These are phyloP conservation scores for Lizonia empirigonia DNA, from an alignment of 2,329 filamentous ascomycete genomes.

Conservation along the genomic window DNA sequence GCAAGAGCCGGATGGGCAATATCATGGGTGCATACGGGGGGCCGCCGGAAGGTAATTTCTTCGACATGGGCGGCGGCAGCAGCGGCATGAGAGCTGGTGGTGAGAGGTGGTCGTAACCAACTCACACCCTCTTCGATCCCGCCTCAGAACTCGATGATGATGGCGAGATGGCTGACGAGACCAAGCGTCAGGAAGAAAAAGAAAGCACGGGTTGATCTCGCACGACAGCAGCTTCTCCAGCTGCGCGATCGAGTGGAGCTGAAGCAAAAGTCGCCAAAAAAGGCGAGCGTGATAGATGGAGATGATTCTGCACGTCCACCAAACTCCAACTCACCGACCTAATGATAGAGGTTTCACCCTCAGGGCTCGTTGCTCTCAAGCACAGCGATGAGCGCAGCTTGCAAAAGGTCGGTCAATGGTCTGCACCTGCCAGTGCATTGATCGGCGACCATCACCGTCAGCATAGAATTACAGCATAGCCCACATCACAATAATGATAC, in stretches of 20 bases:
- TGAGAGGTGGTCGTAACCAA: conserved; percentile 29
- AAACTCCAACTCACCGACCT: neutral
- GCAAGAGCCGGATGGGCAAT: conserved; percentile 35
- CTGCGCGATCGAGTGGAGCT: neutral
- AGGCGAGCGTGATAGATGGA: neutral
- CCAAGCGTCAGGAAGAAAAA: neutral
- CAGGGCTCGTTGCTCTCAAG: neutral
- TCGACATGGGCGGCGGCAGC: conserved; percentile 27
- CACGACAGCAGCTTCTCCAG: neutral
- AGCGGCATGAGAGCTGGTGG: conserved; percentile 20
- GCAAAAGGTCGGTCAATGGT: neutral
- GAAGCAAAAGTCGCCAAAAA: neutral
- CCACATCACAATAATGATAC: conserved; percentile 11
- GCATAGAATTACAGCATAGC: conserved; percentile 6
- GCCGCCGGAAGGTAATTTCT: conserved; percentile 26
- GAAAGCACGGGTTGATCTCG: neutral
- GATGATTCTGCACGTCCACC: neutral
- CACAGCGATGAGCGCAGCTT: no score
- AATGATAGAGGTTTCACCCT: no score
- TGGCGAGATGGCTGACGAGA: neutral
- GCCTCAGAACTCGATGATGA: no score
- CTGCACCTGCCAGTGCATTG: neutral
- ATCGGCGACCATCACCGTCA: neutral
- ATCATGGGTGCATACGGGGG: conserved; percentile 22
- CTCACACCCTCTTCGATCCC: neutral